Evolutionary conservation across 2,329 filamentous ascomycete species (phyloP), one percentile per base, ranked within the genome.

Genomic region (Nothomitra cinnamomea): DNA sequence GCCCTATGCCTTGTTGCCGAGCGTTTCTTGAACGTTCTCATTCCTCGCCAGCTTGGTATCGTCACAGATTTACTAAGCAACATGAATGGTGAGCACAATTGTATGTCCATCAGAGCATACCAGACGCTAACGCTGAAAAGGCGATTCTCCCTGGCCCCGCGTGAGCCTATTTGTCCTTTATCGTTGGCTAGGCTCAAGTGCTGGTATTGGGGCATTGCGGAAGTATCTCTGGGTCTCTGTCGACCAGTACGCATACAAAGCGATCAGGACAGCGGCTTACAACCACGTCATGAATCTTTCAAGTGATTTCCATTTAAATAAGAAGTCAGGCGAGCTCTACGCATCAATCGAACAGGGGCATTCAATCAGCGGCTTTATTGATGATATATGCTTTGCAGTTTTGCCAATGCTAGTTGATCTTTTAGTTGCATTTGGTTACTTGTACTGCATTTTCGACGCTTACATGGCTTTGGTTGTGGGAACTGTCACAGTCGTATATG

Each of bases 41-140:
- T 87, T 32, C 87, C 87, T n/a, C 77, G 84, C 19, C 85, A 92
- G 62, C 78, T 90, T 32, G 87, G 87, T 58, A 79, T 85, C 55
- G 80, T 94, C 58, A 82, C 86, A 58, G 79, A 92, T 61, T 77
- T 77, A 56, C 69, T 94, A 21, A 73, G 73, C 28, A 21, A 21
- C 2, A 21, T 17, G 28, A 70, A 72, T 7, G 64, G 61, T 36
- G 70, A 65, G 54, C 50, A 43, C 86, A 90, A 10, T 32, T 32
- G 28, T 5, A 32, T 21, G 40, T 36, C 25, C 28, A 12, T 47
- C 53, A 19, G 45, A 7, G 32, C 12, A 10, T n/a, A 4, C 13
- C 4, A 7, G 21, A 6, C n/a, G 35, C 42, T 54, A 32, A 53
- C 21, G n/a, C 21, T 53, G 21, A 36, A 35, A 63, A 58, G 66